These are phyloP conservation scores for Akanthomyces uredinophilus DNA, from an alignment of 2,329 filamentous ascomycete genomes.

Conservation along the genomic window DNA sequence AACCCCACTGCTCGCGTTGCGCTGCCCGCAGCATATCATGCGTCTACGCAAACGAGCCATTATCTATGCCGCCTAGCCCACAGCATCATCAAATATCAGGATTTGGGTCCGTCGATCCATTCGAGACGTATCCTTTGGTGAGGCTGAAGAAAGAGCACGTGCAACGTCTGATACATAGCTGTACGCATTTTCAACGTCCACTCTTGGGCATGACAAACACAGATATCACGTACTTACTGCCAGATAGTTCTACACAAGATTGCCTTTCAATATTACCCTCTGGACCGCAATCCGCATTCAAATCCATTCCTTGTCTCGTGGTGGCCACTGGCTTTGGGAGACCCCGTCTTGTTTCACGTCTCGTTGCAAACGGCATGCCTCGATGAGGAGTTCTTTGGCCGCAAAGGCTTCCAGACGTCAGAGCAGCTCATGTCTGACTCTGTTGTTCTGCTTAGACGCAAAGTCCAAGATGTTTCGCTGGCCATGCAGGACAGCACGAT, in stretches of 20 bases:
- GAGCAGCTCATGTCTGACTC: constrained; percentile 54
- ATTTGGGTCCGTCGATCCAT: constrained; percentile 40
- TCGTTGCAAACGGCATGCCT: constrained; percentile 54
- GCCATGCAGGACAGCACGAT: constrained; percentile 51
- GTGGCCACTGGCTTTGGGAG: constrained; percentile 53
- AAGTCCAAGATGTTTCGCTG: constrained; percentile 39
- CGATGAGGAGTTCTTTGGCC: constrained; percentile 47
- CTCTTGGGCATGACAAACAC: neutral
- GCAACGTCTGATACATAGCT: constrained; percentile 51
- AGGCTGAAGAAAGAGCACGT: constrained; percentile 46
- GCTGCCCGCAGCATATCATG: constrained; percentile 42
- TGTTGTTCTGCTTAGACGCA: constrained; percentile 45
- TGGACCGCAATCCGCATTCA: constrained; percentile 46
- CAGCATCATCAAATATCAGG: constrained; percentile 10
- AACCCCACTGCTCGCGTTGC: constrained; percentile 51
- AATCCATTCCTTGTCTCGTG: constrained; percentile 56
- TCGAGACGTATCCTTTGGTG: constrained; percentile 51
- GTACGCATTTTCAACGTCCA: constrained; percentile 31
- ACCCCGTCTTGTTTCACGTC: constrained; percentile 54
- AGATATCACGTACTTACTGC: constrained; percentile 12
- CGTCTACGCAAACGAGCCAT: constrained; percentile 50
- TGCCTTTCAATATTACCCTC: constrained; percentile 55
- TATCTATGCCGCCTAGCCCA: constrained; percentile 24
- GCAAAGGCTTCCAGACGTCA: constrained; percentile 47
- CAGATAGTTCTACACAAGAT: constrained; percentile 49